phyloP scores from a whole-genome alignment of 202 grass and related monocot species.

The Carex arenaria region DNA sequence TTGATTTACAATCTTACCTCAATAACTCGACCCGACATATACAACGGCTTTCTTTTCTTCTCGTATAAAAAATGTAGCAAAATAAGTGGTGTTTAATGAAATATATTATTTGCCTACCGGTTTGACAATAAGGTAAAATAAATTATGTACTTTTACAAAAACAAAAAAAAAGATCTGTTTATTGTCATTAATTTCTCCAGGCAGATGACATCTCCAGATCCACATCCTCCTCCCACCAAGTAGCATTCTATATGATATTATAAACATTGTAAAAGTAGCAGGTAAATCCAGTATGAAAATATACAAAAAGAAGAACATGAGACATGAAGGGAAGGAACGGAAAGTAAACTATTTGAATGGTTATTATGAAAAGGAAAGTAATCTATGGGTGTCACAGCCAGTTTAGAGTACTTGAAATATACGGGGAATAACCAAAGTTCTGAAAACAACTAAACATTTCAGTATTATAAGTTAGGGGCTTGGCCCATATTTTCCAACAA shows the following conservation, averaged over 20 bases:
- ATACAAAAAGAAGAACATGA: background rate
- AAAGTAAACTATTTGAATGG: background rate
- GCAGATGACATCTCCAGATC: slow-evolving; percentile 73
- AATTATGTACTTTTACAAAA: background rate
- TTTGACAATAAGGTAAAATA: background rate
- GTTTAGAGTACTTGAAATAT: background rate
- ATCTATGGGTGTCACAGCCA: background rate
- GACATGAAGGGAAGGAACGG: no score
- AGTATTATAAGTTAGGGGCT: background rate
- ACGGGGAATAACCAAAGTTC: background rate
- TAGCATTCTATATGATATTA: slow-evolving; percentile 61
- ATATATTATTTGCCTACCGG: background rate
- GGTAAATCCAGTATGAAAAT: background rate
- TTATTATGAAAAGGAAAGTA: background rate
- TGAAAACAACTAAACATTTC: background rate
- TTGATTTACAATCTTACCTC: no score
- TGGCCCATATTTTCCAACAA: background rate
- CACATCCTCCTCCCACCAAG: slow-evolving; percentile 93
- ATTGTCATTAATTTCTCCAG: slow-evolving; percentile 58
- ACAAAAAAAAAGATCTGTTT: background rate
- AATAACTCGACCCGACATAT: no score
- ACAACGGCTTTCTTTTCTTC: no score
- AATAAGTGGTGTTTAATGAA: background rate
- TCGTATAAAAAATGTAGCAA: background rate
- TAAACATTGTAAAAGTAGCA: background rate